phyloP scores from a whole-genome alignment of 2,329 filamentous ascomycete species.

The Chaetomium olivaceum region DNA sequence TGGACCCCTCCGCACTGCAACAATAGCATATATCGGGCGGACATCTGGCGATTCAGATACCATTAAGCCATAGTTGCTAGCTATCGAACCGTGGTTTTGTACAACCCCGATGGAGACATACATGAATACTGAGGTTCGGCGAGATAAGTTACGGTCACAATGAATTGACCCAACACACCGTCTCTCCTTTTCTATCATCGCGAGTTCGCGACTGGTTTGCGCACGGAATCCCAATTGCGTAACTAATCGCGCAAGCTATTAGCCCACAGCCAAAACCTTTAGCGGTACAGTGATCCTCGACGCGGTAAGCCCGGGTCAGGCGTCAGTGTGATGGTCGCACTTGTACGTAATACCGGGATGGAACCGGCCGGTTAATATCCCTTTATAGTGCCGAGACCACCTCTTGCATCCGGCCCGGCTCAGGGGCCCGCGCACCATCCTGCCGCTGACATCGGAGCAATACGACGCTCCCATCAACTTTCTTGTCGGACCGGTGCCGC shows the following conservation, averaged over 20 bases:
- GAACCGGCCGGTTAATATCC: background rate
- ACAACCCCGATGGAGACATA: too few species aligned
- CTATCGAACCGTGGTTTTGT: too few species aligned
- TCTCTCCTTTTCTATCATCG: conserved; percentile 7
- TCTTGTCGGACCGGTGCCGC: background rate
- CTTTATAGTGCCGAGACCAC: conserved; percentile 12
- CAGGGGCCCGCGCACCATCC: conserved; percentile 15
- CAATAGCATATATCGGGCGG: too few species aligned
- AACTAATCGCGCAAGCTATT: conserved; percentile 29
- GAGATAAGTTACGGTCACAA: background rate
- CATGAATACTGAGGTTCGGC: too few species aligned
- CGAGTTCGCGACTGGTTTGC: conserved; percentile 10
- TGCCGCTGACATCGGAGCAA: conserved; percentile 2
- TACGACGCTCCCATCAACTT: conserved; percentile 6
- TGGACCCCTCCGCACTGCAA: too few species aligned
- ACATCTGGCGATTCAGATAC: too few species aligned
- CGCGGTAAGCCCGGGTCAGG: conserved; percentile 8
- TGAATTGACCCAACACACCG: background rate
- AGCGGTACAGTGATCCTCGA: conserved; percentile 28
- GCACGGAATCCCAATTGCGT: conserved; percentile 27
- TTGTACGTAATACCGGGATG: background rate
- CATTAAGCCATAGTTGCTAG: too few species aligned
- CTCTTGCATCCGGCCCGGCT: conserved; percentile 12
- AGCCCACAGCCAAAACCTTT: conserved; percentile 30
- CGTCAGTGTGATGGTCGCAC: conserved; percentile 1